phyloP scores from a whole-genome alignment of 2,329 filamentous ascomycete species.

The Exophiala lecanii-corni region DNA sequence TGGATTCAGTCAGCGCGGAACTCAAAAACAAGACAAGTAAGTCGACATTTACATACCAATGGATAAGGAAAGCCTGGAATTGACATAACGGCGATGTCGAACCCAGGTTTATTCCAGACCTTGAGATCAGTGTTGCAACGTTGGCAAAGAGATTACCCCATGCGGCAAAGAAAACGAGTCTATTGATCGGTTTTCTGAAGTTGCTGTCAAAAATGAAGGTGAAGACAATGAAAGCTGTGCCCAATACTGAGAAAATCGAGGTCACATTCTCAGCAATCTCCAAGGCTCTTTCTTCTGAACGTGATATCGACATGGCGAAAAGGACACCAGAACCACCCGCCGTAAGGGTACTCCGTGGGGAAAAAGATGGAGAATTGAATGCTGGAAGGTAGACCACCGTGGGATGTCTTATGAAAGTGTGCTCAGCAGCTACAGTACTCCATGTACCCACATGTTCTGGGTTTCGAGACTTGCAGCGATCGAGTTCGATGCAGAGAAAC shows the following conservation, averaged over 20 bases:
- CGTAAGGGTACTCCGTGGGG: too few species aligned
- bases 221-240: conserved; percentile 65
- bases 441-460: too few species aligned
- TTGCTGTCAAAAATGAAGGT: conserved; percentile 64
- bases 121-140: conserved; percentile 69
- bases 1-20: background rate
- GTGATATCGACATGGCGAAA: conserved; percentile 19
- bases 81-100: conserved; percentile 60
- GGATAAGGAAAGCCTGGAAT: conserved; percentile 73
- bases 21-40: background rate
- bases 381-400: background rate
- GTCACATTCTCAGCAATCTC: conserved; percentile 62
- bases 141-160: conserved; percentile 77
- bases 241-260: conserved; percentile 66
- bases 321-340: too few species aligned
- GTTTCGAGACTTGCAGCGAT: too few species aligned
- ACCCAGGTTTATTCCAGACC: conserved; percentile 50
- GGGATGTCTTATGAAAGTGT: too few species aligned
- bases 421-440: too few species aligned
- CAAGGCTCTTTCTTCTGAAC: conserved; percentile 49
- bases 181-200: conserved; percentile 84
- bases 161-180: conserved; percentile 77
- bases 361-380: background rate
- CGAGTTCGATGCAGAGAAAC: too few species aligned
- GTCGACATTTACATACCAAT: conserved; percentile 59